Conservation (phyloP, 176 grass and related monocot genomes). For the Oryza nivara region DNA sequence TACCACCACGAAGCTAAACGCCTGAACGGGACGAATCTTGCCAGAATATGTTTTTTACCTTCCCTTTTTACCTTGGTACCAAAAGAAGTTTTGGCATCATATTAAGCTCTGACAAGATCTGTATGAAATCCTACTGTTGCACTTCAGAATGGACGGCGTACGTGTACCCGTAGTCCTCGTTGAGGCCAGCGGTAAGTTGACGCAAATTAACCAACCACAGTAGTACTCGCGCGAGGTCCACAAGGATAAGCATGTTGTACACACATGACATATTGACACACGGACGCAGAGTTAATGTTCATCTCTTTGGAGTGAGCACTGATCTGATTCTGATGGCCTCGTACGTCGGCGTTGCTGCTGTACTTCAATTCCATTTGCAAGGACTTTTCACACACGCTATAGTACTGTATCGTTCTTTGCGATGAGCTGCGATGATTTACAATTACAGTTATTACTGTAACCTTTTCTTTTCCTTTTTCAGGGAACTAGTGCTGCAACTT, state of each 20-base stretch:
- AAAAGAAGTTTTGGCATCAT: not conserved
- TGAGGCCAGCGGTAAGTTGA: not conserved
- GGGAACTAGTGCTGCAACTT: too few species aligned
- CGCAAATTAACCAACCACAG: not conserved
- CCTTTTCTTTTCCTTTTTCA: too few species aligned
- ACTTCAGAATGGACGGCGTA: not conserved
- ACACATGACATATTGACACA: not conserved
- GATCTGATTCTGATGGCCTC: not conserved
- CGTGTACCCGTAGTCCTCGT: not conserved
- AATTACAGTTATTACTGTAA: too few species aligned
- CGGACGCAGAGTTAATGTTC: not conserved
- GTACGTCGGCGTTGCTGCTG: not conserved
- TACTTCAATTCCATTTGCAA: not conserved
- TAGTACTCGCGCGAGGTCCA: not conserved
- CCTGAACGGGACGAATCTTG: not conserved
- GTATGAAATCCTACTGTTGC: not conserved
- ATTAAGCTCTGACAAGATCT: not conserved
- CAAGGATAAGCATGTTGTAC: not conserved
- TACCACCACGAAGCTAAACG: not conserved
- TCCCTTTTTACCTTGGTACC: too few species aligned
- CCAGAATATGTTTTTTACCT: not conserved
- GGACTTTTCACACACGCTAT: not conserved
- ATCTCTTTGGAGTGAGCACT: conserved; percentile 25
- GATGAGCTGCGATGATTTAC: too few species aligned
- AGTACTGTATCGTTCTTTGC: not conserved